phyloP scores from a whole-genome alignment of 176 grass and related monocot genomes.

The Aegilops umbellulata region DNA sequence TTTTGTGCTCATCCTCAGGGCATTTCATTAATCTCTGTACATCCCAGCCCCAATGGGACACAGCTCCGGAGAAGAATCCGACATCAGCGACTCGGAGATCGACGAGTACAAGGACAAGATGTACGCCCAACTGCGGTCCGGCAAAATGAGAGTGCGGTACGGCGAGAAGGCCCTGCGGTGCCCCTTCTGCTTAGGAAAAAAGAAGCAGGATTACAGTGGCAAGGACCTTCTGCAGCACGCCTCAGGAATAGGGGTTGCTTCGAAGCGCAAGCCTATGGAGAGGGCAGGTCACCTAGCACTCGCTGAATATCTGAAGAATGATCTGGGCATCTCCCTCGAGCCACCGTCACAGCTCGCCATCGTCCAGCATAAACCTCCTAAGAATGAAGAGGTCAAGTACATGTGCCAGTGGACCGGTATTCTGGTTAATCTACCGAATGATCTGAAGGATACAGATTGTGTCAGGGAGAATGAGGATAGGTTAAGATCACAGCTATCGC shows the following conservation, averaged over 20 bases:
- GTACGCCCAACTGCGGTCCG: conserved; percentile 23
- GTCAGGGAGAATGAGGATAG: conserved; percentile 36
- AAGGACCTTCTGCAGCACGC: conserved; percentile 83
- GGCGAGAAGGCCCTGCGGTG: conserved; percentile 44
- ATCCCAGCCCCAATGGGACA: conserved; percentile 39
- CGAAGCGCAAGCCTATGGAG: conserved; percentile 49
- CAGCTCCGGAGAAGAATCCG: conserved; percentile 49
- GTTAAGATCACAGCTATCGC: conserved; percentile 46
- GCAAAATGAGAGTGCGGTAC: conserved; percentile 40
- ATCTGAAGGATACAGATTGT: not conserved
- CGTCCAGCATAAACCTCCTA: conserved; percentile 7
- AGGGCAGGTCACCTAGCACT: conserved; percentile 72
- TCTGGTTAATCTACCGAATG: conserved; percentile 49
- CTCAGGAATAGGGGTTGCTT: conserved; percentile 53
- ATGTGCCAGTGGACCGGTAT: conserved; percentile 63
- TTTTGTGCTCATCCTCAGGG: not conserved
- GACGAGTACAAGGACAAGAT: conserved; percentile 37
- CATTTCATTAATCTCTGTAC: not conserved
- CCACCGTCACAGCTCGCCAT: conserved; percentile 14
- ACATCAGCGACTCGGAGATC: conserved; percentile 72
- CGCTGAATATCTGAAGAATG: conserved; percentile 53
- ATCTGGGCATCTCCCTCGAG: conserved; percentile 17
- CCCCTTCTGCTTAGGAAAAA: conserved; percentile 76
- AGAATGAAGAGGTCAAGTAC: conserved; percentile 36
- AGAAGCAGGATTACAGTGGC: conserved; percentile 53